phyloP scores from a whole-genome alignment of 2,329 filamentous ascomycete genomes.

The Verticillium isaacii region DNA sequence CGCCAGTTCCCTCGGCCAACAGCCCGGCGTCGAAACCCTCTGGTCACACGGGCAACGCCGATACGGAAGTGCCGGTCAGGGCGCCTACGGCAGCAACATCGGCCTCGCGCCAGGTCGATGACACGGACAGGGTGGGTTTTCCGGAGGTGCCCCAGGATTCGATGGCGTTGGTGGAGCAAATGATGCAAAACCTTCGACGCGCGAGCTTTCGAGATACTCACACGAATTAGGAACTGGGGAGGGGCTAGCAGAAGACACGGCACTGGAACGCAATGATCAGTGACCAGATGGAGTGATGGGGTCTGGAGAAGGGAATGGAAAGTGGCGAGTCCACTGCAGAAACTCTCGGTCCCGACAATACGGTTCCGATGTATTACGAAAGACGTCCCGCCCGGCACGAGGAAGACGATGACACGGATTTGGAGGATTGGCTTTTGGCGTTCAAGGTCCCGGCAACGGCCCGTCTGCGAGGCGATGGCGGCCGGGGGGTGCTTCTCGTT shows the following conservation, averaged over 20 bases:
- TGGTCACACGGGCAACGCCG: neutral
- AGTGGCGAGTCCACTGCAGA: neutral
- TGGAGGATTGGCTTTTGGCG: neutral
- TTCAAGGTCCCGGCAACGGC: neutral
- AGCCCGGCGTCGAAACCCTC: neutral
- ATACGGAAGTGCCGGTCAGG: neutral
- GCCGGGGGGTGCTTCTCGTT: neutral
- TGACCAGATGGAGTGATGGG: neutral
- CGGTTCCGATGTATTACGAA: neutral
- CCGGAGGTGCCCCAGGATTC: conserved; percentile 38
- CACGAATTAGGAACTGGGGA: neutral
- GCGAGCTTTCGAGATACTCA: conserved; percentile 18
- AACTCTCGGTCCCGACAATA: neutral
- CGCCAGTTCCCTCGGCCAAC: neutral
- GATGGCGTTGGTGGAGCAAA: conserved; percentile 45
- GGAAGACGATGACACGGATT: neutral
- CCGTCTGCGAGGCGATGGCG: neutral
- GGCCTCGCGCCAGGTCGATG: neutral
- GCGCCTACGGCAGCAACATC: neutral
- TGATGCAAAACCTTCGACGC: conserved; percentile 46
- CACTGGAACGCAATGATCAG: neutral
- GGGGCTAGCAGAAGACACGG: neutral
- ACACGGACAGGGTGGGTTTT: conserved; percentile 22
- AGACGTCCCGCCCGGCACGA: neutral
- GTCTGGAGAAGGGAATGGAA: neutral